These are phyloP conservation scores for Populus tomentosa DNA, from an alignment of 441 rosid genomes.

Conservation along the genomic window DNA sequence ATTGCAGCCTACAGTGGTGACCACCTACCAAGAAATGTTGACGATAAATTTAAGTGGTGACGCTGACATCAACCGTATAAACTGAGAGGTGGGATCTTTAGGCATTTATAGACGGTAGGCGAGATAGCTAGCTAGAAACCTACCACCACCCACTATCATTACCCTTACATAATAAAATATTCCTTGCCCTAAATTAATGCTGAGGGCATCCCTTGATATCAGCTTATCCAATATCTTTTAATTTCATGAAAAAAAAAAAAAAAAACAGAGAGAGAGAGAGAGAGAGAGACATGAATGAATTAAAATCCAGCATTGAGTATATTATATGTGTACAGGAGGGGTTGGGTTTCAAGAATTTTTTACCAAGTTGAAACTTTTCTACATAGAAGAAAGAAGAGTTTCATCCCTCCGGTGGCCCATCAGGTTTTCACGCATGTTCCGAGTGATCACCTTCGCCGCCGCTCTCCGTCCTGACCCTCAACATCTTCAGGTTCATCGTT, in stretches of 20 bases:
- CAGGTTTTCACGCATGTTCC: constrained; percentile 42
- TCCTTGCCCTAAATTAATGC: background rate
- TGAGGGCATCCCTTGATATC: background rate
- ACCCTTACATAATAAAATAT: too few species aligned
- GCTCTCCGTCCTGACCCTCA: constrained; percentile 48
- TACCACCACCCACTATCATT: background rate
- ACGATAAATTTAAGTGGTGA: too few species aligned
- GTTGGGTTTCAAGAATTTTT: too few species aligned
- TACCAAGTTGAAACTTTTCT: constrained; percentile 6
- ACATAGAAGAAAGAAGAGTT: constrained; percentile 66
- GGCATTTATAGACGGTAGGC: background rate
- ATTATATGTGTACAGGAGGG: too few species aligned
- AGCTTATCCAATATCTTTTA: background rate
- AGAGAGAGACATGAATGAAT: too few species aligned
- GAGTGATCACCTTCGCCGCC: constrained; percentile 52
- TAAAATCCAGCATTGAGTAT: too few species aligned
- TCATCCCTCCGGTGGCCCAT: constrained; percentile 67
- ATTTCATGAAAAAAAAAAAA: background rate
- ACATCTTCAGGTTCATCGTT: constrained; percentile 49
- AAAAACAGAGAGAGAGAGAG: background rate
- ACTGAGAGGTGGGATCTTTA: background rate
- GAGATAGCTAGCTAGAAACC: background rate
- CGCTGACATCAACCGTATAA: background rate
- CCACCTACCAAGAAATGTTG: background rate
- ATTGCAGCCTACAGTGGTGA: background rate